Conservation (phyloP, 2,329 filamentous ascomycete genomes). For the Metarhizium anisopliae region DNA sequence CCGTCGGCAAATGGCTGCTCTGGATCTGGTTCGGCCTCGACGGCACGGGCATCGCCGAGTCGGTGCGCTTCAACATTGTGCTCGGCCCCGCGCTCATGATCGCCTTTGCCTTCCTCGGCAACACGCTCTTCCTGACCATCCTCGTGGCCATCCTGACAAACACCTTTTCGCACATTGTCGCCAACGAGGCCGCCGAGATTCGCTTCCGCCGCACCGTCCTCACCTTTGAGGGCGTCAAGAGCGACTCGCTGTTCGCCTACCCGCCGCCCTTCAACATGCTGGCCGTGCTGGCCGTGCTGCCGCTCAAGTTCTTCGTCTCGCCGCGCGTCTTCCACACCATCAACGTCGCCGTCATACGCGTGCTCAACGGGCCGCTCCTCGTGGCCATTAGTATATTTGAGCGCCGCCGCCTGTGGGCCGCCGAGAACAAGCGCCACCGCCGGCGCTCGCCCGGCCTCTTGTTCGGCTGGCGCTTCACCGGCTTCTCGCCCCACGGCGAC, state of each 20-base stretch:
- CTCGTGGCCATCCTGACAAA: conserved; percentile 66
- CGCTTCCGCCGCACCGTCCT: conserved; percentile 63
- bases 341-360: conserved; percentile 56
- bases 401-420: conserved; percentile 38
- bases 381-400: conserved; percentile 54
- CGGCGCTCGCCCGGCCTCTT: not conserved
- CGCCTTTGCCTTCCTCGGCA: conserved; percentile 64
- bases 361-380: conserved; percentile 55
- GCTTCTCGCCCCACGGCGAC: conserved; percentile 48
- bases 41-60: conserved; percentile 43
- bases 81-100: conserved; percentile 63
- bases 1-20: conserved; percentile 67
- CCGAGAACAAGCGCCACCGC: conserved; percentile 9
- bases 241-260: conserved; percentile 61
- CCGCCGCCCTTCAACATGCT: conserved; percentile 62
- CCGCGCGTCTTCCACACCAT: conserved; percentile 61
- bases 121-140: conserved; percentile 67
- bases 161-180: conserved; percentile 62
- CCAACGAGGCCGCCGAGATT: conserved; percentile 60
- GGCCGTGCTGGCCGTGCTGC: conserved; percentile 53
- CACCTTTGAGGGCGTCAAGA: conserved; percentile 67
- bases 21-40: conserved; percentile 76
- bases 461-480: conserved; percentile 35
- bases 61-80: conserved; percentile 53
- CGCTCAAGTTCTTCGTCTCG: conserved; percentile 53